Conservation (phyloP, 106 monocot species). For the Dactylorhiza incarnata region DNA sequence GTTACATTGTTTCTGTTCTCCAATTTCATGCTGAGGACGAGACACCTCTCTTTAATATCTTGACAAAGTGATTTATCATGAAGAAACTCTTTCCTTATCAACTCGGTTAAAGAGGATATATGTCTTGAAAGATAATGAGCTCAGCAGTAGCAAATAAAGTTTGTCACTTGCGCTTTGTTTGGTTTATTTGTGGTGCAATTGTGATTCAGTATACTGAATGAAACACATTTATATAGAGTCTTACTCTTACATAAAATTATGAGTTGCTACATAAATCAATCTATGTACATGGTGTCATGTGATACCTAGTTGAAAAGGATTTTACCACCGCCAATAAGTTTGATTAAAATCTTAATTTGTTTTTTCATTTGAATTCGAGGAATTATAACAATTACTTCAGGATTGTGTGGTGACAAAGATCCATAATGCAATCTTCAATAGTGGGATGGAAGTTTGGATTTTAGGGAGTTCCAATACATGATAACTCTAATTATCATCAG, state of each 20-base stretch:
- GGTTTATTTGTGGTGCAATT: background rate
- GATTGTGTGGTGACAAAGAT: too few relatives aligned
- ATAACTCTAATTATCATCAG: too few relatives aligned
- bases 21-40: background rate
- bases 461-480: too few relatives aligned
- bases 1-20: background rate
- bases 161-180: background rate
- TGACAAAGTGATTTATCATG: background rate
- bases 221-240: background rate
- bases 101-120: background rate
- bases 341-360: too few relatives aligned
- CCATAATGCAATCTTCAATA: too few relatives aligned
- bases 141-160: background rate
- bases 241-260: background rate
- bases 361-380: too few relatives aligned
- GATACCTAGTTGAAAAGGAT: background rate
- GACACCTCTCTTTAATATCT: background rate
- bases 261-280: background rate
- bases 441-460: too few relatives aligned
- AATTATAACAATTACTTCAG: too few relatives aligned
- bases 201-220: background rate
- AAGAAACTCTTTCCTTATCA: background rate
- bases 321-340: background rate
- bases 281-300: background rate
- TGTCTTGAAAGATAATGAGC: background rate